Evolutionary conservation across 2,329 filamentous ascomycete genomes (phyloP).

Genomic region (Exutisphaerella laricina): DNA sequence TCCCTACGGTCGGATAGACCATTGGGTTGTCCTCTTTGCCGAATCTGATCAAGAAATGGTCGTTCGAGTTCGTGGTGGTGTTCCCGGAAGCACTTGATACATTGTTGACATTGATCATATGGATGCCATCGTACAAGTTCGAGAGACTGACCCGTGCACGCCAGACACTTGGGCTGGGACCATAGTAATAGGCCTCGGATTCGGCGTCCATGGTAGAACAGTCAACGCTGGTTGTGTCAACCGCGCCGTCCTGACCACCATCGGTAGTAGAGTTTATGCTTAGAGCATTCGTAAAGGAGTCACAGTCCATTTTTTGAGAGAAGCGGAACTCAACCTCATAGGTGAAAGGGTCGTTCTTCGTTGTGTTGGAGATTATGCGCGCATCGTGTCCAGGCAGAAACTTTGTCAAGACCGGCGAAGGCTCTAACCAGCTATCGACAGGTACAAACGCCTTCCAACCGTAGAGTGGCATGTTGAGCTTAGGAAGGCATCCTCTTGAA

Average conservation of each 20-base stretch:
- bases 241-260: conserved; percentile 37
- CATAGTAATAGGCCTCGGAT: conserved; percentile 40
- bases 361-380: conserved; percentile 47
- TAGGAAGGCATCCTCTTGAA: conserved; percentile 52
- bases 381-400: conserved; percentile 58
- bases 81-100: conserved; percentile 41
- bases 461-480: conserved; percentile 50
- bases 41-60: conserved; percentile 58
- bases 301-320: conserved; percentile 57
- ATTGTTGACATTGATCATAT: conserved; percentile 54
- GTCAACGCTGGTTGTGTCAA: conserved; percentile 42
- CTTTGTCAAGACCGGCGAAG: conserved; percentile 54
- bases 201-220: conserved; percentile 41
- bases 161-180: conserved; percentile 52
- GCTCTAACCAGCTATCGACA: conserved; percentile 44
- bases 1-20: conserved; percentile 51
- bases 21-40: conserved; percentile 55
- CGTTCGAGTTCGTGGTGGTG: conserved; percentile 47
- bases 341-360: conserved; percentile 29
- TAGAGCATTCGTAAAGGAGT: conserved; percentile 48
- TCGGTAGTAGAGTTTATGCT: conserved; percentile 51
- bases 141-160: conserved; percentile 48
- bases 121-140: conserved; percentile 56
- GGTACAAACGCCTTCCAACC: conserved; percentile 58
- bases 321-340: conserved; percentile 53